Evolutionary conservation across 331 rosid species (phyloP), one percentile per base, ranked within the genome.

Genomic region (Malus hybrid): DNA sequence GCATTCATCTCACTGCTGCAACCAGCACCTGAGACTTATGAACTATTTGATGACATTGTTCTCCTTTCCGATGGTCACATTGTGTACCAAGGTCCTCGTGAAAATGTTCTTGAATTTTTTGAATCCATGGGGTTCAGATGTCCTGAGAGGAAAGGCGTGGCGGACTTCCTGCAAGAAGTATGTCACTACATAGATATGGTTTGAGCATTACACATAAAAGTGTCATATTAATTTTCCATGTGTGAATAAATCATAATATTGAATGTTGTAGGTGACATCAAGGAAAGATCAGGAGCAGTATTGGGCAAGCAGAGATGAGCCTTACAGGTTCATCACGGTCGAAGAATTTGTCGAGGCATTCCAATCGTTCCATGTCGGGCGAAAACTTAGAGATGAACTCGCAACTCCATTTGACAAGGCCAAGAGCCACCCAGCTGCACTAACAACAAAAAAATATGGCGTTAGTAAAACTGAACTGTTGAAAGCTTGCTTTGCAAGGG

Each of bases 1-100:
- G 77, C 73, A 1, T 74, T 81, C 34, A 81, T 90, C 80, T 90
- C 96, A n/a, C 84, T 90, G 19, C 78, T 90, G 36, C 96, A 90
- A 79, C 96, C 96, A 59, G 83, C 96, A 16, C 96, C 92, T 2
- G 96, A 90, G 86, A 88, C 96, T 55, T 90, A 86, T 74, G 77
- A 88, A 71, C 91, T 90, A 13, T 90, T 90, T 32, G 96, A 90
- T 72, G 93, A 88, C 73, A 85, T 90, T 67, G 59, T 90, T 80
- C 83, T 88, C 39, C 84, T 90, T 60, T 86, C 96, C 11, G 91
- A 90, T 46, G 83, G 91, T 50, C 91, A 84, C 70, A 86, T 90
- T 70, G 87, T 90, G 76, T 90, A 88, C 72, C 87, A 90, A 13
- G 96, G 96, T 72, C 89, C 93, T 5, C 89, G 86, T 0, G 88